These are phyloP conservation scores for Solanum sejunctum DNA, from an alignment of 257 asterid genomes.

Conservation along the genomic window DNA sequence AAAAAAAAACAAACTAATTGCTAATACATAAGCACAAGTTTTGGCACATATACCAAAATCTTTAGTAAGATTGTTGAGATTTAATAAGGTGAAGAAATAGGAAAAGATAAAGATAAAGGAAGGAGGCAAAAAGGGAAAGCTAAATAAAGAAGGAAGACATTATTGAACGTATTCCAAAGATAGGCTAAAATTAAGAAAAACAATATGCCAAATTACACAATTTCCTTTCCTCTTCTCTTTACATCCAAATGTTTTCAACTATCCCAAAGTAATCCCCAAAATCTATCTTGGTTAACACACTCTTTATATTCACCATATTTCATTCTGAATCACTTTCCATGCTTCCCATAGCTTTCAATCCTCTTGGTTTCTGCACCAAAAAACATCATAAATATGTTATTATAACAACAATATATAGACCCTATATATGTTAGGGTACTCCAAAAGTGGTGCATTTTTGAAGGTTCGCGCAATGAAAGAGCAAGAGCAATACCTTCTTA, in stretches of 20 bases:
- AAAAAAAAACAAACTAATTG: too few species aligned
- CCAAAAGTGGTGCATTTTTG: background rate
- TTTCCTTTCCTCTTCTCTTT: background rate
- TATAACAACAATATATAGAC: background rate
- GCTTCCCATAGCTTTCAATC: conserved; percentile 31
- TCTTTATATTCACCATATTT: background rate
- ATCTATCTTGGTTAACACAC: background rate
- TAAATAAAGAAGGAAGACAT: background rate
- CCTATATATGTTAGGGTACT: background rate
- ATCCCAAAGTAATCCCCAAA: background rate
- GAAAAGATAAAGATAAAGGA: background rate
- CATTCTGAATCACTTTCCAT: conserved; percentile 31
- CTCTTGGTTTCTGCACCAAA: conserved; percentile 26
- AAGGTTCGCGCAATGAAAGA: background rate
- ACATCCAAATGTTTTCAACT: background rate
- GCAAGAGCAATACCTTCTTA: conserved; percentile 15
- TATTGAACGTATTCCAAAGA: background rate
- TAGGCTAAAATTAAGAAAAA: background rate
- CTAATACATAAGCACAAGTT: background rate
- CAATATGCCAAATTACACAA: background rate
- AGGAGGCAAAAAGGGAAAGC: background rate
- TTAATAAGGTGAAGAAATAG: background rate
- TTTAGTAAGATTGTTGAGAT: background rate
- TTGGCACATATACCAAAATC: background rate
- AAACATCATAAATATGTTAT: background rate